Base-by-base conservation (phyloP, 352 stramenopile species). In the Phytophthora crassamura region DNA sequence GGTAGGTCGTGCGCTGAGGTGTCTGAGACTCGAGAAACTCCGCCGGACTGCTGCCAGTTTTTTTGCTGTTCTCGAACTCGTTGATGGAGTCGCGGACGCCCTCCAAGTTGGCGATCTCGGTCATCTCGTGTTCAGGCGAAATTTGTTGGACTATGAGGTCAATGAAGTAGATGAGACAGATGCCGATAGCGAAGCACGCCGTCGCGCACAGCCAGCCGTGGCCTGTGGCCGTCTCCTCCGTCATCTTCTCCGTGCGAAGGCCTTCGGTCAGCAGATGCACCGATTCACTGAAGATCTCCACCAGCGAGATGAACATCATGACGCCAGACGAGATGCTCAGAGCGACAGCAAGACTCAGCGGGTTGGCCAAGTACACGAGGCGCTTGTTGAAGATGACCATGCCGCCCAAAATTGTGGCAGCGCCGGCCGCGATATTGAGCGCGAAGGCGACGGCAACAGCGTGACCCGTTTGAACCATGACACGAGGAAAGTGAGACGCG, bases 171-270 rank as follows among this genome's bases (percentile, higher is more conserved):
- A 88, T 84, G 39, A 88, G 49, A 1, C 48, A 30, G 7, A 98
- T 90, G 39, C 93, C 94, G 12, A 67, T 74, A 60, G 91, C 97
- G 69, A 98, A 97, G 64, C 79, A 96, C 1, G 81, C 47, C 7
- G 91, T 97, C 9, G 89, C 81, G 46, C 78, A 81, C 28, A 96
- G 66, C 75, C 94, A 97, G 0, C 79, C 86, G 36, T 90, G 76
- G 15, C 77, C 74, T 1, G 32, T 59, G 7, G 73, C 70, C 0
- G 65, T 83, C 11, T 74, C 54, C 8, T 76, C 42, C 14, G 63
- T 65, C 59, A 82, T 73, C 16, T 64, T 47, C 1, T 72, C 67
- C 1, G 53, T 79, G 39, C 67, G 68, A 35, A 84, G 71, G 10
- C 74, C 76, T 52, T 69, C 36, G 3, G 50, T 66, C 8, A 86